These are phyloP conservation scores for Endotrypanum monterogeii DNA, from an alignment of 208 protist species.

Conservation along the genomic window DNA sequence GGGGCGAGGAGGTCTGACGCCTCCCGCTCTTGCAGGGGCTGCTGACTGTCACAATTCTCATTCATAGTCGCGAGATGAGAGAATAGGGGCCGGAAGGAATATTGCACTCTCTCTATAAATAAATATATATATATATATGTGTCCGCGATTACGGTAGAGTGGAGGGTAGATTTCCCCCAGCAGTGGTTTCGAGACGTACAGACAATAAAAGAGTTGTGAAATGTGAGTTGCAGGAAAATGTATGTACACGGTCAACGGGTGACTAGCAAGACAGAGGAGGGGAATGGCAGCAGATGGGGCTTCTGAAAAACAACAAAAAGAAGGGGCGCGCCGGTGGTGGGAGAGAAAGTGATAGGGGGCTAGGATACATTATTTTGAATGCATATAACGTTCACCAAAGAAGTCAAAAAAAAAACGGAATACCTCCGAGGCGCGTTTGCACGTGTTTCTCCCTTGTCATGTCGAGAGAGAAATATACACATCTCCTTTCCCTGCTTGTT, in stretches of 20 bases:
- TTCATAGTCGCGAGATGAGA: conserved; percentile 14
- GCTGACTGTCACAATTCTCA: neutral
- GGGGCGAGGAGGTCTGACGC: conserved; percentile 5
- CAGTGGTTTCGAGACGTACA: neutral
- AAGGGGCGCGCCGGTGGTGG: neutral
- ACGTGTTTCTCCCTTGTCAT: too few relatives aligned
- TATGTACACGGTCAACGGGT: neutral
- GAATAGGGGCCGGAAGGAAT: neutral
- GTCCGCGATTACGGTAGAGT: neutral
- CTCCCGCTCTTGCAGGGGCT: neutral
- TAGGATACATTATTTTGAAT: neutral
- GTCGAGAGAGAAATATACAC: too few relatives aligned
- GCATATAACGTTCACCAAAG: neutral
- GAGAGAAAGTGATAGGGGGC: neutral
- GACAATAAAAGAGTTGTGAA: conserved; percentile 3
- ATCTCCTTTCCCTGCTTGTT: neutral
- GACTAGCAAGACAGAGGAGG: neutral
- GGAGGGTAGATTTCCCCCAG: neutral
- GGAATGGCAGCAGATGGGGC: neutral
- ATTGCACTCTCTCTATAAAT: neutral
- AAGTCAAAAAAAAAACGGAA: conserved; percentile 12
- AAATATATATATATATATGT: too few relatives aligned
- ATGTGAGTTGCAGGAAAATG: neutral
- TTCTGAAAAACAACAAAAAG: too few relatives aligned
- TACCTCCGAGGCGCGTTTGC: neutral